These are phyloP conservation scores for Ormosia emarginata DNA, from an alignment of 306 rosid species.

Conservation along the genomic window DNA sequence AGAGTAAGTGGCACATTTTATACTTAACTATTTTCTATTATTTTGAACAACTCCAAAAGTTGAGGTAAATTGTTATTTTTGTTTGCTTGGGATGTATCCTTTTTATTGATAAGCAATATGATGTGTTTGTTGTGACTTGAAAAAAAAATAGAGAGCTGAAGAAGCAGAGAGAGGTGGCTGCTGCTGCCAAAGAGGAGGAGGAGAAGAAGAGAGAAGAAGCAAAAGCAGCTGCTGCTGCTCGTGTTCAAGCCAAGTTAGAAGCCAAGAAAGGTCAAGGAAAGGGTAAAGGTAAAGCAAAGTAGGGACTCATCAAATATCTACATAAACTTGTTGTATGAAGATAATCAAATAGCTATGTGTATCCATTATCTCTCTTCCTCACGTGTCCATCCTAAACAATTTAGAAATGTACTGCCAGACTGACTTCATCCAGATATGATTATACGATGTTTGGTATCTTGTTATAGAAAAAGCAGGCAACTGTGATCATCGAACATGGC, in stretches of 20 bases:
- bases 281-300: slow-evolving; percentile 88
- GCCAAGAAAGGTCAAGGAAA: slow-evolving; percentile 87
- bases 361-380: not conserved
- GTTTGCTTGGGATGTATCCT: not conserved
- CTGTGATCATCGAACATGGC: not conserved
- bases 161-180: slow-evolving; percentile 90
- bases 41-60: not conserved
- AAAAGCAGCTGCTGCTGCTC: slow-evolving; percentile 91
- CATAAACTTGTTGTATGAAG: not conserved
- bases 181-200: slow-evolving; percentile 85
- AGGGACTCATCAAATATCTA: slow-evolving; percentile 13
- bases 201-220: slow-evolving; percentile 87
- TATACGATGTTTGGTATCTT: not conserved
- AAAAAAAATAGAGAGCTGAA: slow-evolving; percentile 66
- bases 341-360: not conserved
- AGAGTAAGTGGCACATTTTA: slow-evolving; percentile 53
- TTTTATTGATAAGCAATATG: not conserved
- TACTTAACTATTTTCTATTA: not conserved
- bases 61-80: not conserved
- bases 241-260: slow-evolving; percentile 87
- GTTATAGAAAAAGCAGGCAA: not conserved
- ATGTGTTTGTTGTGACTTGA: not conserved
- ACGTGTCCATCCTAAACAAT: not conserved
- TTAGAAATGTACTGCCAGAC: not conserved
- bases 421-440: not conserved